These are phyloP conservation scores for Colletotrichum sidae DNA, from an alignment of 2,329 filamentous ascomycete genomes.

Conservation along the genomic window DNA sequence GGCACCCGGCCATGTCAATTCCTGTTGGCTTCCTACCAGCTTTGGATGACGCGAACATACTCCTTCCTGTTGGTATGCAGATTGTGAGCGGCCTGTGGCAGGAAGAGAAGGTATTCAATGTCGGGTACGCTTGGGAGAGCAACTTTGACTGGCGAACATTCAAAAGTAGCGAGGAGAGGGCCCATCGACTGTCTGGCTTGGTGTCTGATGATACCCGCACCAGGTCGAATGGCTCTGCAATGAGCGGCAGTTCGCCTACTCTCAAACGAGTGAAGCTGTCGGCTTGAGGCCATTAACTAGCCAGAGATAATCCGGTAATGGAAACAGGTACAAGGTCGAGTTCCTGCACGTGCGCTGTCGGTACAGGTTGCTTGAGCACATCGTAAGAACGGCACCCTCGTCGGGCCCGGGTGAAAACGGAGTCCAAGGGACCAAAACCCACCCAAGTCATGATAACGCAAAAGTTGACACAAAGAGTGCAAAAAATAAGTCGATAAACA, in stretches of 20 bases:
- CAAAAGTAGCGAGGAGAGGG: background rate
- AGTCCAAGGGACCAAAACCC: no score
- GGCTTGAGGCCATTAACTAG: background rate
- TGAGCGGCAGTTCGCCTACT: slow-evolving; percentile 12
- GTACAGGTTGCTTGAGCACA: no score
- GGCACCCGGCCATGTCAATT: slow-evolving; percentile 65
- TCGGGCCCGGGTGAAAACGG: no score
- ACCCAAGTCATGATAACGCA: no score
- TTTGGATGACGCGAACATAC: slow-evolving; percentile 49
- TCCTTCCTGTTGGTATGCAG: slow-evolving; percentile 65
- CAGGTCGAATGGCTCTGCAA: background rate
- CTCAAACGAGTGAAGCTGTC: slow-evolving; percentile 29
- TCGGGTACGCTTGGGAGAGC: slow-evolving; percentile 56
- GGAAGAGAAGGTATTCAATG: slow-evolving; percentile 58
- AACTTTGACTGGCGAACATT: slow-evolving; percentile 55
- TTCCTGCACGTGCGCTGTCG: no score
- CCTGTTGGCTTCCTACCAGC: slow-evolving; percentile 60
- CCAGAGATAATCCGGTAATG: no score
- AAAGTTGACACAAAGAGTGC: background rate
- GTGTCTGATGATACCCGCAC: background rate
- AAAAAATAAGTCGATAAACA: background rate
- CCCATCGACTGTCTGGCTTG: background rate
- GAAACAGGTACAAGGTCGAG: no score
- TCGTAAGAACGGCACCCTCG: no score
- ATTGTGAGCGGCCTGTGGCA: slow-evolving; percentile 64